phyloP scores from a whole-genome alignment of 345 rosid genomes.

The Eutrema heterophyllum region DNA sequence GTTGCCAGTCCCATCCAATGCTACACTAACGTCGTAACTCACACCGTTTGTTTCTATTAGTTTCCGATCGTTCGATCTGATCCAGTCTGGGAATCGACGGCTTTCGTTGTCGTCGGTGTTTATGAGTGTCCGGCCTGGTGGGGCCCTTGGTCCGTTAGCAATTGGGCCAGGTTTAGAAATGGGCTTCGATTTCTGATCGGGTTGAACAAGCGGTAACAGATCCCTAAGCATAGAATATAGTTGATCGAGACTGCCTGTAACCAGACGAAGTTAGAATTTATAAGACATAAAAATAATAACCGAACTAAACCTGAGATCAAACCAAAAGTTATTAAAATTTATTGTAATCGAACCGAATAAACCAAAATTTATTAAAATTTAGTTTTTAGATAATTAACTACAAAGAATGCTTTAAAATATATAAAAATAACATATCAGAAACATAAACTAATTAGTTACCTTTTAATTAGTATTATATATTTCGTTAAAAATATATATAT shows the following conservation, averaged over 20 bases:
- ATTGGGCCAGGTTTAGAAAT: constrained; percentile 15
- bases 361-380: background rate
- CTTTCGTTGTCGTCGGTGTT: background rate
- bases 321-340: background rate
- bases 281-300: too few species aligned
- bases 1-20: constrained; percentile 78
- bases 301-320: background rate
- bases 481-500: too few species aligned
- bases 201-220: constrained; percentile 48
- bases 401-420: too few species aligned
- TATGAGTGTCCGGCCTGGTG: constrained; percentile 24
- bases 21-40: constrained; percentile 40
- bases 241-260: constrained; percentile 47
- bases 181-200: constrained; percentile 24
- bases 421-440: too few species aligned
- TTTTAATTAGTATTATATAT: too few species aligned
- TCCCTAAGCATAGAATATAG: constrained; percentile 52
- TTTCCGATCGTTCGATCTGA: constrained; percentile 46
- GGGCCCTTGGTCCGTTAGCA: constrained; percentile 22
- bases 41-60: constrained; percentile 42
- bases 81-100: constrained; percentile 52
- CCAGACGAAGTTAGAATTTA: background rate
- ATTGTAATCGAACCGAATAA: background rate
- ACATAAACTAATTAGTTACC: too few species aligned
- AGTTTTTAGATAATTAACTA: too few species aligned